Evolutionary conservation across 2,329 filamentous ascomycete genomes (phyloP).

Genomic region (Myrmaecium sp.): DNA sequence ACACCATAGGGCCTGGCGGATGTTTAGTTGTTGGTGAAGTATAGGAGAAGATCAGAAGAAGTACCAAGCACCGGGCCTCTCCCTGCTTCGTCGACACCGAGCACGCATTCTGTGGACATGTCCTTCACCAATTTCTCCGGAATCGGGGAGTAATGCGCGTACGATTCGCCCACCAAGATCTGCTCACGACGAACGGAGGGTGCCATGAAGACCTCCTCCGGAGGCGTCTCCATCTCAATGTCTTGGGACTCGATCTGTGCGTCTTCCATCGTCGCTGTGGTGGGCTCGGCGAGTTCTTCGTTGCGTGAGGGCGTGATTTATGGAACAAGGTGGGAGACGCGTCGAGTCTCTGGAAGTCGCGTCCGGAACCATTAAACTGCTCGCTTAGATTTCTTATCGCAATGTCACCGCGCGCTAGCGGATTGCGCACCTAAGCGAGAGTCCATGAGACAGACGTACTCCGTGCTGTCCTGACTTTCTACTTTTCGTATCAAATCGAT

Average conservation of each 20-base stretch:
- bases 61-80: constrained; percentile 81
- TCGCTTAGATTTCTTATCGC: too few species aligned
- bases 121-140: constrained; percentile 23
- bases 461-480: too few species aligned
- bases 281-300: too few species aligned
- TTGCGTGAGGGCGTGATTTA: too few species aligned
- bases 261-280: constrained; percentile 12
- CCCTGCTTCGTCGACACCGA: constrained; percentile 89
- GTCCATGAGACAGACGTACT: too few species aligned
- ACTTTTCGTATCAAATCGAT: too few species aligned
- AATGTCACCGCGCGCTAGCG: too few species aligned
- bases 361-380: too few species aligned
- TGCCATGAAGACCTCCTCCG: constrained; percentile 26
- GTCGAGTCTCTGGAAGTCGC: too few species aligned
- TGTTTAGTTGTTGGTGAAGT: constrained; percentile 8
- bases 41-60: constrained; percentile 21
- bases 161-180: constrained; percentile 27
- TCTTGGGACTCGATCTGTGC: constrained; percentile 10
- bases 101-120: constrained; percentile 45
- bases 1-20: constrained; percentile 43
- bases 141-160: constrained; percentile 30
- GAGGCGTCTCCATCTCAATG: constrained; percentile 18
- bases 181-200: constrained; percentile 26
- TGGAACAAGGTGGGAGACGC: too few species aligned
- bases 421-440: too few species aligned